Percentiles rank a stretch among this genome's conserved stretches.
These are phyloP conservation scores for Globisporangium lucens DNA, from an alignment of 352 stramenopile genomes.

Conservation along the genomic window DNA sequence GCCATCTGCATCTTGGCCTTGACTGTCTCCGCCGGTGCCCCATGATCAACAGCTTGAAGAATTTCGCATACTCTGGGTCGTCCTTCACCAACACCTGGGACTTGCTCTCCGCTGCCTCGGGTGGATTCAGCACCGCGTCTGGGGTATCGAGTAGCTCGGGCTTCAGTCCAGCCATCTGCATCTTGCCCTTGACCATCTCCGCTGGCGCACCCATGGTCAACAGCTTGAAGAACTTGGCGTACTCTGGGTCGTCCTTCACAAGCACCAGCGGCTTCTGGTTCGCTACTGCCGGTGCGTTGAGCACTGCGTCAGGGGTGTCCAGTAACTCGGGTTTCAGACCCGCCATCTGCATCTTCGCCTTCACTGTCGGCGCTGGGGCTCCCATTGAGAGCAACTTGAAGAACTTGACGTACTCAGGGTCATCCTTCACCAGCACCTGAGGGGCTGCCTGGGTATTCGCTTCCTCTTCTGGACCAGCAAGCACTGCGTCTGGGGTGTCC, in stretches of 20 bases:
- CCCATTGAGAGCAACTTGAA: slow-evolving; percentile 68
- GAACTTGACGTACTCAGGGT: slow-evolving; percentile 62
- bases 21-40: slow-evolving; percentile 46
- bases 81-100: slow-evolving; percentile 54
- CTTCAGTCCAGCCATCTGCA: slow-evolving; percentile 51
- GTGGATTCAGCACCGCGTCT: slow-evolving; percentile 31
- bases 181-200: slow-evolving; percentile 57
- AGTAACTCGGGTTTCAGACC: slow-evolving; percentile 53
- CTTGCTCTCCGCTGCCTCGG: slow-evolving; percentile 18
- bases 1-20: slow-evolving; percentile 69
- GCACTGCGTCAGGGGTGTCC: slow-evolving; percentile 60
- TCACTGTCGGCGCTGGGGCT: slow-evolving; percentile 46
- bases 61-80: slow-evolving; percentile 63
- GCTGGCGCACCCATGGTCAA: slow-evolving; percentile 50
- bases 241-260: slow-evolving; percentile 58
- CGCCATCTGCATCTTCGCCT: slow-evolving; percentile 55
- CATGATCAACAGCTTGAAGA: slow-evolving; percentile 72
- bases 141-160: slow-evolving; percentile 69
- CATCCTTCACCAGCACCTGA: slow-evolving; percentile 42
- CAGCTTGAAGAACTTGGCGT: slow-evolving; percentile 73
- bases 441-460: not conserved
- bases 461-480: slow-evolving; percentile 13
- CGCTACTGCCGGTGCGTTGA: slow-evolving; percentile 16
- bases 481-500: slow-evolving; percentile 60
- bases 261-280: slow-evolving; percentile 19